Base-by-base conservation (phyloP, 805 yeast genomes). In the Yamadazyma kitorensis region DNA sequence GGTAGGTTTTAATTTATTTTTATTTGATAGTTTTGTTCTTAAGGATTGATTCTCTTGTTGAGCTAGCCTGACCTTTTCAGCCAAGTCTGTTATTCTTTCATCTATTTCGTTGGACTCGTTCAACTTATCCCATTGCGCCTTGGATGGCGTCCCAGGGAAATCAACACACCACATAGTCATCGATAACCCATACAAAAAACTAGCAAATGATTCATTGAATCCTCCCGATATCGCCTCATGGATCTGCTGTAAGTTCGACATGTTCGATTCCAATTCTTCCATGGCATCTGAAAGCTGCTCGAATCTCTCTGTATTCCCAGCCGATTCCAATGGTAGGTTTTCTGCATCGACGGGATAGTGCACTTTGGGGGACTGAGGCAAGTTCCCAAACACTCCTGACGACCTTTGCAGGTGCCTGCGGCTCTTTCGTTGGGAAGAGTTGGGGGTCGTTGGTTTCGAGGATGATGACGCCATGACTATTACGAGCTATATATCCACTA, bases 81-180 rank as follows among this genome's bases (percentile, higher is more conserved):
- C 34, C 20, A 64, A 49, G 15, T 30, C 49, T 5, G 24, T 35
- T 10, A 62, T 49, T 16, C 58, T 47, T 7, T 38, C 45, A 34
- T 51, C 52, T 15, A 48, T 31, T 23, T 51, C 45, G 29, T 50
- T 49, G 22, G 47, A 44, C 16, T 38, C 42, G 41, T 54, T 51
- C 18, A 56, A 47, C 35, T 53, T 52, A 29, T 64, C 66, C 55
- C 59, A 59, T 16, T 51, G 57, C 16, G 52, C 55, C 31, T 48
- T 48, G 9, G 64, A 54, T 8, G 71, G 71, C 29, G 63, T 52
- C 2, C 63, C 64, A 1, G 68, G 70, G 47, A 85, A 85, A 49
- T 84, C 88, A 17, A 83, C 83, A 58, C 95, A 85, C 82, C 93
- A 87, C 41, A 94, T 89, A 49, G 88, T 86, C 57, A 86, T 78